Percentiles rank a stretch among this genome's conserved stretches.
Evolutionary conservation across 176 grass and related monocot species (phyloP).

Genomic region (Triticum urartu): DNA sequence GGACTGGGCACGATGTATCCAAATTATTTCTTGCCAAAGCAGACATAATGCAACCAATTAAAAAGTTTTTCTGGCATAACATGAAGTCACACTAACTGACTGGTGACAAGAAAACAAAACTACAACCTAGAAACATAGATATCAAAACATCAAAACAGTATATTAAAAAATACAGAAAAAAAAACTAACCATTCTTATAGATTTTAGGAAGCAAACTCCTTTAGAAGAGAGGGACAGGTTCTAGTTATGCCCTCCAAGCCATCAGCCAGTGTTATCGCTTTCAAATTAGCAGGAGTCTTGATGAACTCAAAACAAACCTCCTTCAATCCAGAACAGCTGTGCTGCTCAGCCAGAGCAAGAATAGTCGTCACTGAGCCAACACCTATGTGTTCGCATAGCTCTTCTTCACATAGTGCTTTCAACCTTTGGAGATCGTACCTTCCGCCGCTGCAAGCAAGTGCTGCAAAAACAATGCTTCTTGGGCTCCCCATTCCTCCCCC

Average conservation of each 20-base stretch:
- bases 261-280: background rate
- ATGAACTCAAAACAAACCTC: constrained; percentile 7
- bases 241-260: background rate
- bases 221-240: background rate
- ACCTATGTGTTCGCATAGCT: background rate
- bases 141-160: too few species aligned
- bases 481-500: background rate
- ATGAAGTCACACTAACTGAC: too few species aligned
- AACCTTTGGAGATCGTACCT: background rate
- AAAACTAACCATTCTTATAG: background rate
- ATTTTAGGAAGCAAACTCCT: background rate
- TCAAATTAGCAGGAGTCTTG: background rate
- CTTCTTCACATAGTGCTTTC: background rate
- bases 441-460: background rate
- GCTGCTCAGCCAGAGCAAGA: background rate
- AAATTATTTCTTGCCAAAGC: too few species aligned
- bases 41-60: too few species aligned
- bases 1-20: background rate
- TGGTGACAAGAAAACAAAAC: background rate
- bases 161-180: background rate
- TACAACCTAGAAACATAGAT: background rate
- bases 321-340: background rate
- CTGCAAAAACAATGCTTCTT: background rate
- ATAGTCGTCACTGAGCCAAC: background rate
- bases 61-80: too few species aligned